These are phyloP conservation scores for Zygosaccharomyces bailii DNA, from an alignment of 805 yeast species.

Conservation along the genomic window DNA sequence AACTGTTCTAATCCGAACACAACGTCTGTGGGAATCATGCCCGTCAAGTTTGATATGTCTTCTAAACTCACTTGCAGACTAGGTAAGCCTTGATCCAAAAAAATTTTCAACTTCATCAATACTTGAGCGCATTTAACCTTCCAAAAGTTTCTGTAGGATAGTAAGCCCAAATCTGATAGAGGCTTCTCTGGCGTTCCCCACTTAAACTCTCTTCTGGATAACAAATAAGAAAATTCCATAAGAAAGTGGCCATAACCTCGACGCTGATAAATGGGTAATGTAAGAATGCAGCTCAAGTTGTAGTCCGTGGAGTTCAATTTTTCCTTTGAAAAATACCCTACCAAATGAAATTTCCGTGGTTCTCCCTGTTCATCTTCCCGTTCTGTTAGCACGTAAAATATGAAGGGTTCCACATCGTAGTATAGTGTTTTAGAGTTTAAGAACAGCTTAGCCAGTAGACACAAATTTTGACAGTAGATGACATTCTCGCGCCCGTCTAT, in stretches of 20 bases:
- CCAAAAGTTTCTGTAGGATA: constrained; percentile 89
- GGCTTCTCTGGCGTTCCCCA: constrained; percentile 97
- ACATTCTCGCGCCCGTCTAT: constrained; percentile 86
- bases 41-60: constrained; percentile 64
- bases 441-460: constrained; percentile 84
- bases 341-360: constrained; percentile 59
- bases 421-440: constrained; percentile 87
- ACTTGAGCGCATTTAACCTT: constrained; percentile 54
- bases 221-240: constrained; percentile 82
- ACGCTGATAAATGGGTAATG: constrained; percentile 82
- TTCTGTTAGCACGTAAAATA: constrained; percentile 81
- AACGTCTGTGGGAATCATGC: constrained; percentile 84
- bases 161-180: constrained; percentile 75
- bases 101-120: constrained; percentile 21
- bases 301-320: constrained; percentile 66
- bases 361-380: constrained; percentile 41
- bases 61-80: constrained; percentile 47
- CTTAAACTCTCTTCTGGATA: constrained; percentile 68
- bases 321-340: constrained; percentile 93
- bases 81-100: constrained; percentile 1
- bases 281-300: constrained; percentile 86
- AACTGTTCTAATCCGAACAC: constrained; percentile 81
- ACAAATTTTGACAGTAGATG: constrained; percentile 81
- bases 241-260: constrained; percentile 85
- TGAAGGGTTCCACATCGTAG: constrained; percentile 93